phyloP scores from a whole-genome alignment of 1,139 yeast species.

The Casaregolazyma lundiana region DNA sequence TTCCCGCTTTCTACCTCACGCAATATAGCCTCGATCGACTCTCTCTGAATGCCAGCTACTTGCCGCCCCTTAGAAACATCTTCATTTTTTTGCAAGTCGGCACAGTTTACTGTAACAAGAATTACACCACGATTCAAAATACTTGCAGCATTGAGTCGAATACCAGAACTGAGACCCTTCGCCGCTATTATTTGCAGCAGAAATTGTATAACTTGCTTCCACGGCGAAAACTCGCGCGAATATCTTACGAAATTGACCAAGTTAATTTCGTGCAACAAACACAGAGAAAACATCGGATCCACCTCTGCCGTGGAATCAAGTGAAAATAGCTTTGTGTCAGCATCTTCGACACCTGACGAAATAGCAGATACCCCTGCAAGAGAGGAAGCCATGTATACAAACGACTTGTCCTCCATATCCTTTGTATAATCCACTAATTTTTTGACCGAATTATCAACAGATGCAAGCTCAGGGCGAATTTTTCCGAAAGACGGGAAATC shows the following conservation, averaged over 20 bases:
- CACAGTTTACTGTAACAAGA: not conserved
- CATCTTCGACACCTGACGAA: constrained; percentile 9
- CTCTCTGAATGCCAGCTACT: constrained; percentile 1
- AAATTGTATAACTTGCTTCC: not conserved
- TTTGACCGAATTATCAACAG: constrained; percentile 27
- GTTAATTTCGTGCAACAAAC: constrained; percentile 42
- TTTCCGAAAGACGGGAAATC: constrained; percentile 6
- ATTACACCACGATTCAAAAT: constrained; percentile 6
- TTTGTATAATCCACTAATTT: constrained; percentile 60
- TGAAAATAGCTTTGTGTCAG: constrained; percentile 16
- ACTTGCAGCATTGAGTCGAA: not conserved
- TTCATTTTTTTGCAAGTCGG: constrained; percentile 2
- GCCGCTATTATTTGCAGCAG: constrained; percentile 2
- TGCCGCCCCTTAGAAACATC: not conserved
- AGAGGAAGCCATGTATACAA: constrained; percentile 42
- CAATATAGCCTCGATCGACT: not conserved
- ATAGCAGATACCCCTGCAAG: constrained; percentile 31
- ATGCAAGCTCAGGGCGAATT: not conserved
- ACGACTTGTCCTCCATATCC: constrained; percentile 49
- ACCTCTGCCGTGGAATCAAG: constrained; percentile 3
- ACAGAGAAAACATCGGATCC: constrained; percentile 21
- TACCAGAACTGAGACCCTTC: not conserved
- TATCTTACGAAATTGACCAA: constrained; percentile 49
- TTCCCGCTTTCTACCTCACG: constrained; percentile 13
- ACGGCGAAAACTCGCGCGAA: not conserved